Evolutionary conservation across 1,139 yeast species (phyloP).

Genomic region (Geotrichum phurueaensis): DNA sequence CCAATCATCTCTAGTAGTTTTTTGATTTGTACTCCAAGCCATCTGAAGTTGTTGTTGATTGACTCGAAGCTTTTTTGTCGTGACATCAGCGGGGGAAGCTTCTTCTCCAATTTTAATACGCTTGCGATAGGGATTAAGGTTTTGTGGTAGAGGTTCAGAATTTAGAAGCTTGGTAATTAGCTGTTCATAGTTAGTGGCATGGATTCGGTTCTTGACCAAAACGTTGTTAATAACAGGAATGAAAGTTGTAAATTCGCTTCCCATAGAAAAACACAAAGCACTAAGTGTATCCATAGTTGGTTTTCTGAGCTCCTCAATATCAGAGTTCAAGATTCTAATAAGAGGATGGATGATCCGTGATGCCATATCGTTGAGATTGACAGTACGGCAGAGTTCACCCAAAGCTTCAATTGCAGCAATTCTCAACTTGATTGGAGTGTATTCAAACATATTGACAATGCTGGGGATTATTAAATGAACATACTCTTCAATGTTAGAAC

Average conservation of each 20-base stretch:
- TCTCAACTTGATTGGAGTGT: slow-evolving; percentile 51
- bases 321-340: slow-evolving; percentile 53
- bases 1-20: slow-evolving; percentile 94
- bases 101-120: slow-evolving; percentile 47
- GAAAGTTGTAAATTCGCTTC: slow-evolving; percentile 78
- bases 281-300: slow-evolving; percentile 77
- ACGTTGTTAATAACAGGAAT: slow-evolving; percentile 79
- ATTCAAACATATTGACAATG: slow-evolving; percentile 62
- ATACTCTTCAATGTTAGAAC: slow-evolving; percentile 81
- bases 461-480: slow-evolving; percentile 81
- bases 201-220: slow-evolving; percentile 56
- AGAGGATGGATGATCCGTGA: slow-evolving; percentile 86
- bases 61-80: slow-evolving; percentile 71
- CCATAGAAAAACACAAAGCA: slow-evolving; percentile 71
- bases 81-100: slow-evolving; percentile 61
- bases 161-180: slow-evolving; percentile 69
- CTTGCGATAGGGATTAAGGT: slow-evolving; percentile 49
- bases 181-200: slow-evolving; percentile 73
- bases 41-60: slow-evolving; percentile 69
- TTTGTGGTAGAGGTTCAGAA: slow-evolving; percentile 86
- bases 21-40: slow-evolving; percentile 90
- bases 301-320: slow-evolving; percentile 56
- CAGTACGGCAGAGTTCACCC: slow-evolving; percentile 71
- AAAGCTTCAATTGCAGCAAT: slow-evolving; percentile 77
- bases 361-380: slow-evolving; percentile 79